Conservation (phyloP, 495 filamentous ascomycete species). For the Daldinia vernicosa region DNA sequence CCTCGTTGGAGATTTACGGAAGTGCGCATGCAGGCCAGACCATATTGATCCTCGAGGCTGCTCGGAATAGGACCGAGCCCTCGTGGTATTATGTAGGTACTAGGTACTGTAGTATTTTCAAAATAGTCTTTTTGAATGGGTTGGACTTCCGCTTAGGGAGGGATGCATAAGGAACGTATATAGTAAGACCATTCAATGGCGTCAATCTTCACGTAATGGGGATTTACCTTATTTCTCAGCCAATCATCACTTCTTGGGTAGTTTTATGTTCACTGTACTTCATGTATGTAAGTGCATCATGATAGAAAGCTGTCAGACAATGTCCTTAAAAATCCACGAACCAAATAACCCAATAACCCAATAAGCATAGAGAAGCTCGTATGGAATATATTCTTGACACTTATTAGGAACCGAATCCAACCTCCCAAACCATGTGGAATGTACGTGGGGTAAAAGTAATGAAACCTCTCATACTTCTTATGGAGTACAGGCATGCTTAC, state of each 20-base stretch:
- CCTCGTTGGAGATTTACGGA: not conserved
- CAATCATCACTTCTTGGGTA: not conserved
- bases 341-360: not conserved
- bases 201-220: not conserved
- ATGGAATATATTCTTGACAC: not conserved
- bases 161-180: not conserved
- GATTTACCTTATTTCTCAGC: not conserved
- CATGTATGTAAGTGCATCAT: not conserved
- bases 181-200: not conserved
- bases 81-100: constrained; percentile 1
- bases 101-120: not conserved
- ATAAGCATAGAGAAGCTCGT: not conserved
- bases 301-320: not conserved
- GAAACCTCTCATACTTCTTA: constrained; percentile 1
- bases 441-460: constrained; percentile 18
- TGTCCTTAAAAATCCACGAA: not conserved
- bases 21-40: not conserved
- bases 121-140: not conserved
- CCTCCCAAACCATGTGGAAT: not conserved
- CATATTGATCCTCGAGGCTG: not conserved
- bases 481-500: constrained; percentile 18
- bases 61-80: not conserved
- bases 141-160: not conserved
- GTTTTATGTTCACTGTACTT: not conserved
- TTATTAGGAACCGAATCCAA: not conserved